Evolutionary conservation across 345 rosid species (phyloP).

Genomic region (Brassica carinata): DNA sequence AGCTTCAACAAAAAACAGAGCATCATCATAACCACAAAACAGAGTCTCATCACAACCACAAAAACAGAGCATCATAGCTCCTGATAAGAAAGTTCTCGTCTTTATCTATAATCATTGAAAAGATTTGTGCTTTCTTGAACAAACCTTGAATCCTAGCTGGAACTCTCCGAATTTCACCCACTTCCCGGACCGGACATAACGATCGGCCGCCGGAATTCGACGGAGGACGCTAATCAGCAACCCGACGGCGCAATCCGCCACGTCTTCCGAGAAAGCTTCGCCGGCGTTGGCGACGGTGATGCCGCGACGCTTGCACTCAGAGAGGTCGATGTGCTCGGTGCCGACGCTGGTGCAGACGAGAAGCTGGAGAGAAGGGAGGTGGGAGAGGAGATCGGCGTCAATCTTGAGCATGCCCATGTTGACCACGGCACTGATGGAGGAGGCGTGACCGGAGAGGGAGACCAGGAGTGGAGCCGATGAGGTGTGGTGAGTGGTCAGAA

Average conservation of each 20-base stretch:
- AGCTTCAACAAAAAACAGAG: conserved; percentile 18
- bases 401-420: conserved; percentile 28
- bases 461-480: conserved; percentile 43
- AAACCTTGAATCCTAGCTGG: conserved; percentile 56
- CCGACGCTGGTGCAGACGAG: conserved; percentile 57
- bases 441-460: conserved; percentile 42
- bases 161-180: conserved; percentile 50
- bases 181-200: conserved; percentile 43
- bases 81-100: not conserved
- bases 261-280: conserved; percentile 49
- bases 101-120: not conserved
- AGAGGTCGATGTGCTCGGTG: conserved; percentile 55
- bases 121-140: not conserved
- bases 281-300: conserved; percentile 52
- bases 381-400: conserved; percentile 37
- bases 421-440: conserved; percentile 43
- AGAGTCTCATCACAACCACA: not conserved
- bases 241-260: conserved; percentile 63
- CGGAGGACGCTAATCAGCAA: conserved; percentile 59
- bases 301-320: conserved; percentile 63
- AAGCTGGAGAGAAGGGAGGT: conserved; percentile 49
- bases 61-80: not conserved
- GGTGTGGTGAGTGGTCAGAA: not conserved
- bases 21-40: not conserved
- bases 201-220: conserved; percentile 54